Conservation (phyloP, 2,329 filamentous ascomycete species). For the Colletotrichum spinosum region DNA sequence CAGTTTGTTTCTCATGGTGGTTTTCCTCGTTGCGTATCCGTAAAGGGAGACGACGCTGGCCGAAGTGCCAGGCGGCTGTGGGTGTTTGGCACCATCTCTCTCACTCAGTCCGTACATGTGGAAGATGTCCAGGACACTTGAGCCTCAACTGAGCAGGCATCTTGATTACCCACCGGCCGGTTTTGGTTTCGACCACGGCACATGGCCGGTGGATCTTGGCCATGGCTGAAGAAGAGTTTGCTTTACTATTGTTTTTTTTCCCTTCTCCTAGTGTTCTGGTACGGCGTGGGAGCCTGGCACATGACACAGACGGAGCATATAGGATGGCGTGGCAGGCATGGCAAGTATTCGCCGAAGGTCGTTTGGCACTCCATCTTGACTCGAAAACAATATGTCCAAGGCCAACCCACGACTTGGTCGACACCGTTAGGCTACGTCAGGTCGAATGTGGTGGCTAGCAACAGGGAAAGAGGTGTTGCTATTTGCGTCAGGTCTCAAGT, state of each 20-base stretch:
- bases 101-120: no score
- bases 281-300: background rate
- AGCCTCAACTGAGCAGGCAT: slow-evolving; percentile 28
- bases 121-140: background rate
- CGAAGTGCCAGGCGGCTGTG: no score
- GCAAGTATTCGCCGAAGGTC: slow-evolving; percentile 11
- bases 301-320: slow-evolving; percentile 1
- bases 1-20: slow-evolving; percentile 32
- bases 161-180: slow-evolving; percentile 27
- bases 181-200: slow-evolving; percentile 36
- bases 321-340: slow-evolving; percentile 14
- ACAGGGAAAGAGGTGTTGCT: slow-evolving; percentile 34
- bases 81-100: no score
- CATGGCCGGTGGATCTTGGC: slow-evolving; percentile 34
- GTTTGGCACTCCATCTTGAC: slow-evolving; percentile 28
- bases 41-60: no score
- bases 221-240: slow-evolving; percentile 29
- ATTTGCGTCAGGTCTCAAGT: slow-evolving; percentile 35
- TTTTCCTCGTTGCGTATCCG: background rate
- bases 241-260: background rate
- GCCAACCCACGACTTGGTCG: slow-evolving; percentile 22
- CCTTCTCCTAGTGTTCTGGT: background rate
- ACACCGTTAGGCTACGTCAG: slow-evolving; percentile 31
- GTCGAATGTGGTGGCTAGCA: slow-evolving; percentile 5
- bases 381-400: slow-evolving; percentile 25